Evolutionary conservation across 73 alveolate genomes (phyloP).

Genomic region (Paramecium pentaurelia): DNA sequence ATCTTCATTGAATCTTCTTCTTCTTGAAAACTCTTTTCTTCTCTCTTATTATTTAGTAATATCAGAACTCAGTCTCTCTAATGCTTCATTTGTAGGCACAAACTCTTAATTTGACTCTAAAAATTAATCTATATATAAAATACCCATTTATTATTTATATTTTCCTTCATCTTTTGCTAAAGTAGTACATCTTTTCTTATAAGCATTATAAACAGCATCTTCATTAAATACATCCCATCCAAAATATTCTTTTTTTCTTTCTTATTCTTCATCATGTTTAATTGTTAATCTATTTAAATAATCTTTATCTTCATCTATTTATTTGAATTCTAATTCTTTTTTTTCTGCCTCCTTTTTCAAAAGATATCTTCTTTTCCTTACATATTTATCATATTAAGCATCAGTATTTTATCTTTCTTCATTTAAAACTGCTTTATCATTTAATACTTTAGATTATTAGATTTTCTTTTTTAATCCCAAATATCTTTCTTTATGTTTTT

Average conservation of each 20-base stretch:
- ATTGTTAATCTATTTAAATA: background rate
- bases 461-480: background rate
- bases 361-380: background rate
- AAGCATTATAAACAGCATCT: slow-evolving; percentile 77
- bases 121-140: background rate
- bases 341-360: background rate
- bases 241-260: background rate
- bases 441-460: slow-evolving; percentile 5
- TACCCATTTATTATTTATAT: slow-evolving; percentile 26
- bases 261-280: background rate
- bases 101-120: background rate
- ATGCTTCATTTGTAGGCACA: slow-evolving; percentile 49
- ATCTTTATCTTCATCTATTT: slow-evolving; percentile 29
- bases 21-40: slow-evolving; percentile 84
- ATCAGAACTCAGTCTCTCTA: slow-evolving; percentile 45
- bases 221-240: slow-evolving; percentile 74
- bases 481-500: background rate
- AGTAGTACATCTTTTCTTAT: slow-evolving; percentile 66
- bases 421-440: slow-evolving; percentile 38
- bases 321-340: slow-evolving; percentile 21
- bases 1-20: slow-evolving; percentile 90
- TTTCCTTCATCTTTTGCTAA: slow-evolving; percentile 37
- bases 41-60: slow-evolving; percentile 54
- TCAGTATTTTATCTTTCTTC: slow-evolving; percentile 43
- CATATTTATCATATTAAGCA: slow-evolving; percentile 25